Conservation (phyloP, 139 green algal genomes). For the Zygnema cylindricum region DNA sequence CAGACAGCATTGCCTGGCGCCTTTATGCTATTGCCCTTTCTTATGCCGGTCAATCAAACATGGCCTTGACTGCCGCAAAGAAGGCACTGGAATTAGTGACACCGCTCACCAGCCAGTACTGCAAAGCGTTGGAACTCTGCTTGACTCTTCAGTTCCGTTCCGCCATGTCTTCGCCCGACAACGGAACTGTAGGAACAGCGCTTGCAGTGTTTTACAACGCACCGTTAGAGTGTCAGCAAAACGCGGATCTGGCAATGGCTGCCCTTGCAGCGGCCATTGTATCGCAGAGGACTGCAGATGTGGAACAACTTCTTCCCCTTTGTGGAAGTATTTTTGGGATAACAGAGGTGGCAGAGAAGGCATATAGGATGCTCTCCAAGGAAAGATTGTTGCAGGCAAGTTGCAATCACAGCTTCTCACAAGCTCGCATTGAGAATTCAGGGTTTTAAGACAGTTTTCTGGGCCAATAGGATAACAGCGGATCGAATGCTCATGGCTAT, state of each 20-base stretch:
- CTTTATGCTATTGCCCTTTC: not conserved
- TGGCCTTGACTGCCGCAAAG: not conserved
- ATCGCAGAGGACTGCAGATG: not conserved
- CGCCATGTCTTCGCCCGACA: not conserved
- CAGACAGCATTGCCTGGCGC: not conserved
- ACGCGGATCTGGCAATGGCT: not conserved
- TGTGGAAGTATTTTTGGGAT: not conserved
- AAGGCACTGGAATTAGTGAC: not conserved
- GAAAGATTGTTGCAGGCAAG: not conserved
- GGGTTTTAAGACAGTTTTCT: no score
- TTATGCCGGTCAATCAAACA: not conserved
- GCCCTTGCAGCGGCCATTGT: not conserved
- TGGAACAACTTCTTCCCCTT: not conserved
- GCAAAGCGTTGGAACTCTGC: not conserved
- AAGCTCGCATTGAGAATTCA: no score
- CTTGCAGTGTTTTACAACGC: not conserved
- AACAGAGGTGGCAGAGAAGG: not conserved
- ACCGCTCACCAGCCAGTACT: not conserved
- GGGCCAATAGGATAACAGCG: no score
- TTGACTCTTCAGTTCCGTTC: not conserved
- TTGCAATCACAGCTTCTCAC: no score
- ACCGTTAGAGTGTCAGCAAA: not conserved
- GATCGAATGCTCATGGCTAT: no score
- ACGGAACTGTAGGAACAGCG: not conserved
- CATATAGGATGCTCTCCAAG: not conserved